phyloP scores from a whole-genome alignment of 441 rosid genomes.

The Populus tomentosa region DNA sequence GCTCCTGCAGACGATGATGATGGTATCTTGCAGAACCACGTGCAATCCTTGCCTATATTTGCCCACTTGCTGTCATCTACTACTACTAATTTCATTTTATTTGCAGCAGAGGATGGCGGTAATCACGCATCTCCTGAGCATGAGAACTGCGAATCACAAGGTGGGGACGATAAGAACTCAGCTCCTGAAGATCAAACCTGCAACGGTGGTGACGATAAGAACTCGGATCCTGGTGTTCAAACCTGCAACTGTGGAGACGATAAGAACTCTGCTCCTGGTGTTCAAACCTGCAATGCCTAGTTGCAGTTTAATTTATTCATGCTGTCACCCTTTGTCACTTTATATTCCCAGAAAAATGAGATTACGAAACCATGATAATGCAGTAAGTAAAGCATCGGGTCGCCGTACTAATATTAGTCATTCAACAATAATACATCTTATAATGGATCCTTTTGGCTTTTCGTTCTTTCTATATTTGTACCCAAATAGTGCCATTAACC shows the following conservation, averaged over 20 bases:
- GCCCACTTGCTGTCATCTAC: too few relatives aligned
- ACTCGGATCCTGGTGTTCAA: conserved; percentile 5
- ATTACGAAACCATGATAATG: not conserved
- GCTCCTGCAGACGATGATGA: conserved; percentile 55
- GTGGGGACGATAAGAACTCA: not conserved
- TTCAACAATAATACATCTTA: not conserved
- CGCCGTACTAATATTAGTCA: not conserved
- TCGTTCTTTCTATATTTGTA: too few relatives aligned
- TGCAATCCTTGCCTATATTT: not conserved
- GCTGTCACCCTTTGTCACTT: not conserved
- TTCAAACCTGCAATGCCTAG: conserved; percentile 3
- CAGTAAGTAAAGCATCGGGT: not conserved
- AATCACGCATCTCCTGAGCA: conserved; percentile 28
- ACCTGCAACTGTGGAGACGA: conserved; percentile 3
- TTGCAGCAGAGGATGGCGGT: conserved; percentile 22
- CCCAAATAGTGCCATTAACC: too few relatives aligned
- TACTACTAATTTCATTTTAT: not conserved
- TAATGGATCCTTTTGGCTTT: not conserved
- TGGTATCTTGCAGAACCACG: conserved; percentile 22
- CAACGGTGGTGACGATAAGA: not conserved
- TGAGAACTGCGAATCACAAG: conserved; percentile 22
- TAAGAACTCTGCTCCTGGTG: not conserved
- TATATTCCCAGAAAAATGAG: not conserved
- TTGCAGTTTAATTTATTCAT: not conserved
- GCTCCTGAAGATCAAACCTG: conserved; percentile 8